These are phyloP conservation scores for Malbranchea cinnamomea DNA, from an alignment of 2,329 filamentous ascomycete genomes.

Conservation along the genomic window DNA sequence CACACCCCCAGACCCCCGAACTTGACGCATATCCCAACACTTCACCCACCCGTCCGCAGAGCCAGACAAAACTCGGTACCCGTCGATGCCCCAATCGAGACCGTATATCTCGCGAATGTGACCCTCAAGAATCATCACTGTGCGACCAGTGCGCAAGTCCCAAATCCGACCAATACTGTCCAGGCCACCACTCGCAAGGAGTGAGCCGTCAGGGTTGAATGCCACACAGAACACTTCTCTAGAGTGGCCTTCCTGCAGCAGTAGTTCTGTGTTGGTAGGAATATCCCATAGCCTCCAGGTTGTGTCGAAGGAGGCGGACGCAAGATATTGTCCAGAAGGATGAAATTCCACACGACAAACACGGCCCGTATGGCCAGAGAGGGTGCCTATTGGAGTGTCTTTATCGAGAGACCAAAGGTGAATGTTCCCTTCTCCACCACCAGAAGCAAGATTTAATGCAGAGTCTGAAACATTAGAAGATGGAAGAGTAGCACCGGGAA, in stretches of 20 bases:
- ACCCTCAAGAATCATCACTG: conserved; percentile 87
- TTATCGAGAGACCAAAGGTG: conserved; percentile 81
- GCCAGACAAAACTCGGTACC: conserved; percentile 81
- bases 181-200: conserved; percentile 80
- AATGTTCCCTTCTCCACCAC: conserved; percentile 74
- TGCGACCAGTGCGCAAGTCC: conserved; percentile 84
- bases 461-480: conserved; percentile 55
- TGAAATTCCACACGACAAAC: conserved; percentile 92
- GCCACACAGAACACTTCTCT: conserved; percentile 80
- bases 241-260: conserved; percentile 88
- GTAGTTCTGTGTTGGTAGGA: conserved; percentile 64
- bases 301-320: conserved; percentile 87
- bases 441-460: conserved; percentile 73
- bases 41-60: conserved; percentile 93
- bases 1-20: conserved; percentile 67
- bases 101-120: conserved; percentile 90
- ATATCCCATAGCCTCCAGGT: conserved; percentile 97
- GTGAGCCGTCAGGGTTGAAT: conserved; percentile 82
- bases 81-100: conserved; percentile 82
- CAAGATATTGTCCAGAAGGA: conserved; percentile 75
- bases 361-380: conserved; percentile 70
- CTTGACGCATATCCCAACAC: conserved; percentile 92
- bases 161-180: conserved; percentile 92
- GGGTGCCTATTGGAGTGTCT: conserved; percentile 68
- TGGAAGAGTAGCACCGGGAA: conserved; percentile 63